These are phyloP conservation scores for Rugosomyces carneus DNA, from an alignment of 1,284 basidiomycete species.

Conservation along the genomic window DNA sequence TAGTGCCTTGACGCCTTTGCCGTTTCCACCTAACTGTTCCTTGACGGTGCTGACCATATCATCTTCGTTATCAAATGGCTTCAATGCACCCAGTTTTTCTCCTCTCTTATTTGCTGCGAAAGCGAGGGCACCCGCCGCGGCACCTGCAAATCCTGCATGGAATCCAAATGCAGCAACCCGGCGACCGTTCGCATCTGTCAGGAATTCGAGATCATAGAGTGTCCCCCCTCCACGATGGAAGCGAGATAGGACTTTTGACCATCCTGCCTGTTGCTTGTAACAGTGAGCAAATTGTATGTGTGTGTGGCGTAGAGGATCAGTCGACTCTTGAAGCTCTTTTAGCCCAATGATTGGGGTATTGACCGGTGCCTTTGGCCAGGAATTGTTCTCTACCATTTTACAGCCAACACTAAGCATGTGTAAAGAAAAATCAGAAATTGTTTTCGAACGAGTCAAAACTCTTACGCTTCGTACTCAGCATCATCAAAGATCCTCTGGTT, in stretches of 20 bases:
- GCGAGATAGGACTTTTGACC: slow-evolving; percentile 83
- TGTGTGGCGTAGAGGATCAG: slow-evolving; percentile 80
- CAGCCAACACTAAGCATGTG: slow-evolving; percentile 69
- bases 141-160: slow-evolving; percentile 97
- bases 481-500: slow-evolving; percentile 95
- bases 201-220: slow-evolving; percentile 96
- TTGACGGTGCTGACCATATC: slow-evolving; percentile 79
- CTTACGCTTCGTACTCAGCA: slow-evolving; percentile 88
- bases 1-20: slow-evolving; percentile 79
- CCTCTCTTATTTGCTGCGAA: slow-evolving; percentile 66
- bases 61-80: slow-evolving; percentile 78
- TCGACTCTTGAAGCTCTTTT: slow-evolving; percentile 88
- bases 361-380: slow-evolving; percentile 80
- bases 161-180: slow-evolving; percentile 99
- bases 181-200: slow-evolving; percentile 79
- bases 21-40: slow-evolving; percentile 60
- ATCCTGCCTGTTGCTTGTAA: slow-evolving; percentile 95
- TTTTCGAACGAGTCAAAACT: background rate
- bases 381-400: slow-evolving; percentile 83
- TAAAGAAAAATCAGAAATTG: background rate
- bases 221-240: slow-evolving; percentile 86
- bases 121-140: slow-evolving; percentile 89
- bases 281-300: slow-evolving; percentile 99
- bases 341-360: slow-evolving; percentile 88
- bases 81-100: slow-evolving; percentile 58